Evolutionary conservation across 139 green algal genomes (phyloP).

Genomic region (Volvox reticuliferus): DNA sequence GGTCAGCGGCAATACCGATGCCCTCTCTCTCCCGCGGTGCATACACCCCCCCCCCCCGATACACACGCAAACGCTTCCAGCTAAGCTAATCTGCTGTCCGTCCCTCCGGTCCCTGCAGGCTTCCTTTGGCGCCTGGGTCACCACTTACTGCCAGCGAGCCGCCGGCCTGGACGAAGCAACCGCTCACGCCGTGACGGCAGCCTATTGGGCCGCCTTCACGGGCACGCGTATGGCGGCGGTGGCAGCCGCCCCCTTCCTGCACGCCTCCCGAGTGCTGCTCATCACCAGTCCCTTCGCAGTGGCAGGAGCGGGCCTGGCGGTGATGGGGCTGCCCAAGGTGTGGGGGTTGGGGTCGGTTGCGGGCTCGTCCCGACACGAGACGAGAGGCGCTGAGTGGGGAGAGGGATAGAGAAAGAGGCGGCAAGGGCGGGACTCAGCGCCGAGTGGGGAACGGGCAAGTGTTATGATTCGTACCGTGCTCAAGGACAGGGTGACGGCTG

Average conservation of each 20-base stretch:
- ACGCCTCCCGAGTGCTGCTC: conserved; percentile 29
- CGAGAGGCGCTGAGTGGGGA: not conserved
- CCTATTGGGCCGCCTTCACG: conserved; percentile 48
- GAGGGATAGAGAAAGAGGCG: not conserved
- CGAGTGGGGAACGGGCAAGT: no score
- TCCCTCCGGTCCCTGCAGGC: conserved; percentile 9
- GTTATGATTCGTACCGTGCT: no score
- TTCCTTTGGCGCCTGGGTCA: conserved; percentile 42
- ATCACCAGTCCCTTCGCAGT: conserved; percentile 32
- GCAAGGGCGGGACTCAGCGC: not conserved
- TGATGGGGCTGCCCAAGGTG: conserved; percentile 26
- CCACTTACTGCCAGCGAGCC: conserved; percentile 33
- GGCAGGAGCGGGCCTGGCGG: conserved; percentile 20
- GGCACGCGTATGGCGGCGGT: conserved; percentile 19
- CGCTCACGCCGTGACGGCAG: conserved; percentile 26
- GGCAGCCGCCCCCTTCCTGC: conserved; percentile 3
- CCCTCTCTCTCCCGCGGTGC: no score
- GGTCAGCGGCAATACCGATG: no score
- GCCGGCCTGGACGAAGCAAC: conserved; percentile 2
- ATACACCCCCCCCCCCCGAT: no score
- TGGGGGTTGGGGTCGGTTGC: not conserved
- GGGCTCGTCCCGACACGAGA: not conserved
- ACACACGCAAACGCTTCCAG: no score
- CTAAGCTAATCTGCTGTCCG: not conserved
- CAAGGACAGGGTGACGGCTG: no score